These are phyloP conservation scores for Spathaspora boniae DNA, from an alignment of 805 yeast species.

Conservation along the genomic window DNA sequence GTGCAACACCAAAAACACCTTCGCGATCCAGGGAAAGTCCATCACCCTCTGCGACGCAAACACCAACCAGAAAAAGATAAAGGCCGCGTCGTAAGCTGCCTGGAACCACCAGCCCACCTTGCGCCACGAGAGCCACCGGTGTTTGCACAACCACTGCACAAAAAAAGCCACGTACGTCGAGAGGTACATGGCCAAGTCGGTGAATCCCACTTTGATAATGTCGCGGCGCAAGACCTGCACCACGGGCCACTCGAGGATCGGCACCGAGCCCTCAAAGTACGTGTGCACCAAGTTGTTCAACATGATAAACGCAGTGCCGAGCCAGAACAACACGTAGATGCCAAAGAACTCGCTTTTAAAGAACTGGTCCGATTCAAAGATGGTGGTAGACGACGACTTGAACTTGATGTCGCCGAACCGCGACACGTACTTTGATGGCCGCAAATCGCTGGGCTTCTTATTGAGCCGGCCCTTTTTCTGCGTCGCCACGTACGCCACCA, in stretches of 20 bases:
- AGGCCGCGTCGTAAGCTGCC: constrained; percentile 50
- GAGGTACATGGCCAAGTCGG: constrained; percentile 74
- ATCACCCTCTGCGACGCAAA: constrained; percentile 46
- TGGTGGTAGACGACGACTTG: constrained; percentile 34
- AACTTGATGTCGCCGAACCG: constrained; percentile 55
- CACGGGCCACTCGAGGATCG: constrained; percentile 50
- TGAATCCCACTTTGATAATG: constrained; percentile 61
- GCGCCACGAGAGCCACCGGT: constrained; percentile 54
- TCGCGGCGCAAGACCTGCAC: constrained; percentile 57
- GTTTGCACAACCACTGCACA: constrained; percentile 54
- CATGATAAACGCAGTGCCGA: constrained; percentile 54
- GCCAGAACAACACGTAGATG: constrained; percentile 77
- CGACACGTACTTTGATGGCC: constrained; percentile 28
- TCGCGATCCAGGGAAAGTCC: constrained; percentile 85
- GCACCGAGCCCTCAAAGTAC: constrained; percentile 41
- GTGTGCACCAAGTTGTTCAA: constrained; percentile 54
- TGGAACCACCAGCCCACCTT: constrained; percentile 62
- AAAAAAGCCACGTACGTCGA: constrained; percentile 57
- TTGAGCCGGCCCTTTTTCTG: constrained; percentile 8
- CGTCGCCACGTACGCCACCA: constrained; percentile 5
- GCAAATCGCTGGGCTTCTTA: constrained; percentile 4
- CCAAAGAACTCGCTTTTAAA: constrained; percentile 63
- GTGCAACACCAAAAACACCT: constrained; percentile 80
- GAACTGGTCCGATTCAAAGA: constrained; percentile 50
- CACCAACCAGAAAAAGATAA: constrained; percentile 50